Conservation (phyloP, 2,329 filamentous ascomycete species). For the Botrytis porri region DNA sequence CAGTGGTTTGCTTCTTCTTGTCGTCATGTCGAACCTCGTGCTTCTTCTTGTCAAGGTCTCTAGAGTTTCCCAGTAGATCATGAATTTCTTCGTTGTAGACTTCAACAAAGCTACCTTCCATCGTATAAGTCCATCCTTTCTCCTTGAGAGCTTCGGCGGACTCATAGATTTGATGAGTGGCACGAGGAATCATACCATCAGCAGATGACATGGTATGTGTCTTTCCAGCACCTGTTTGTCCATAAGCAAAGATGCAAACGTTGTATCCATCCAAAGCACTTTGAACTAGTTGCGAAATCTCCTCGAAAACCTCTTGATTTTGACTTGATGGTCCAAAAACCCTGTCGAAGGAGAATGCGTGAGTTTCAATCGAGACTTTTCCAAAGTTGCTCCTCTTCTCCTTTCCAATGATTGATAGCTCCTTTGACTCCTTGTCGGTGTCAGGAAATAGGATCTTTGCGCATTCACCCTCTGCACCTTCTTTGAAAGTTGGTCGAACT, state of each 20-base stretch:
- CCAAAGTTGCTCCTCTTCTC: constrained; percentile 81
- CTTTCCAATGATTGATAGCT: constrained; percentile 78
- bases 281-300: constrained; percentile 95
- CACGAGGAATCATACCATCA: constrained; percentile 93
- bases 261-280: constrained; percentile 97
- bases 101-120: constrained; percentile 94
- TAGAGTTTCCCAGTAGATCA: constrained; percentile 74
- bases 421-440: constrained; percentile 74
- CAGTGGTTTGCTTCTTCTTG: constrained; percentile 73
- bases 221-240: constrained; percentile 95
- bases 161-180: constrained; percentile 89
- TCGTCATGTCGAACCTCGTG: constrained; percentile 89
- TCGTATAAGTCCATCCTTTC: constrained; percentile 91
- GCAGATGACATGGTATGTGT: constrained; percentile 90
- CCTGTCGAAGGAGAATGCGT: constrained; percentile 87
- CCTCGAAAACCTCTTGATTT: constrained; percentile 87
- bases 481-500: constrained; percentile 70
- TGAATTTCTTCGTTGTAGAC: constrained; percentile 98
- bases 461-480: constrained; percentile 56
- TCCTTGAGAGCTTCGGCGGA: constrained; percentile 79
- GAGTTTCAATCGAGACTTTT: constrained; percentile 71
- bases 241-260: constrained; percentile 98
- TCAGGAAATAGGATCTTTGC: constrained; percentile 81
- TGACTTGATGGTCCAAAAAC: constrained; percentile 77
- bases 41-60: constrained; percentile 74